Base-by-base conservation (phyloP, 371 early-diverging fungal genomes). In the Mortierella sp. region DNA sequence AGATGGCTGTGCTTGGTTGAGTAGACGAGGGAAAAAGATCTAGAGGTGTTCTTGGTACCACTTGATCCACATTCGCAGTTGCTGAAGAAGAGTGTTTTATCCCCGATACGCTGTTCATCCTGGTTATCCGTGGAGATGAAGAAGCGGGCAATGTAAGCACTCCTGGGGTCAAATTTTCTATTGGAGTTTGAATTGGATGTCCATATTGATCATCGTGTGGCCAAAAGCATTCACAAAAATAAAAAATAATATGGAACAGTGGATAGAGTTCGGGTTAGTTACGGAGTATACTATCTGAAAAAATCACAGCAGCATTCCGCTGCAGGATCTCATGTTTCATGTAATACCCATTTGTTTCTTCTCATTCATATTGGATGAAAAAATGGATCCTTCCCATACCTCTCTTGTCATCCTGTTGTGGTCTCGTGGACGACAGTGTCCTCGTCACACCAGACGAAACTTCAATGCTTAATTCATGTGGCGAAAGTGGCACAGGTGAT, bases 1-100 rank as follows among this genome's bases (percentile, higher is more conserved):
- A 56, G 6, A 77, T 42, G 0, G 68, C 64, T 4, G 71, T 68
- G 23, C 77, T 77, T 0, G 73, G 72, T 26, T 72, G 73, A 22
- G 66, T 68, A 1, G 80, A 80, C 4, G 68, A 70, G 3, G 75
- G 75, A 2, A 61, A 71, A 2, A 68, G 68, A 56, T 70, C 70
- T 10, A 79, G 28, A 0, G 71, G 71, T 0, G 66, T 65, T 49
- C 51, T 70, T 31, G 74, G 47, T 60, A 60, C 42, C 23, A 57
- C 5, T 42, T 55, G 49, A 29, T 35, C 75, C 8, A 62, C 28
- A 12, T 28, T 61, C 55, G 65, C 56, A 53, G 65, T 32, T 28
- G 56, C 66, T 35, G 34, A 57, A 7, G 55, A 8, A 19, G 62
- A 3, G 32, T 23, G 64, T 37, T 66, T 69, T 0, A 61, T 51